Evolutionary conservation across 805 yeast species (phyloP), one percentile per base, ranked within the genome.

Genomic region (Nakazawaea holstii): DNA sequence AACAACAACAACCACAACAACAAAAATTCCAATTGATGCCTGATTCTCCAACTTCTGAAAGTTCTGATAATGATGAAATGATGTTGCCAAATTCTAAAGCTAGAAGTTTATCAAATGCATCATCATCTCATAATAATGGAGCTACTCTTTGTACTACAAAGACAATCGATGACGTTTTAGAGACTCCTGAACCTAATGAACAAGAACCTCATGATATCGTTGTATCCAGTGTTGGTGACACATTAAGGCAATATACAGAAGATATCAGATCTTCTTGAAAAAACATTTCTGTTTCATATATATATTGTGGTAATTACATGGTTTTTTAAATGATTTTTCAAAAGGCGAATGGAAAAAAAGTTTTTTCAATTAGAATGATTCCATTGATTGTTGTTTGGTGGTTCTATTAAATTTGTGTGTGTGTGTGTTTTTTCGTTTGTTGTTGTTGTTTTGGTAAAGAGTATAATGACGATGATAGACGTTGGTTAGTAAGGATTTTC

Each of bases 161-260:
- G 17, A 33, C 13, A 11, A 46, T 46, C 14, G 49, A 46, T 28
- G 49, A 46, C 31, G 45, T 46, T 10, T 40, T 46, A 32, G 49
- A 39, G 6, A n/a, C 39, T 5, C 40, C 29, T 2, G 40, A n/a
- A 13, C 43, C 33, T 30, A 11, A 30, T 11, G 41, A 38, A 14
- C 30, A n/a, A 24, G 14, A 26, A 14, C 31, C 41, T 5, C 41
- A 38, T 36, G 45, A 46, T 26, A 40, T 60, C 41, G 72, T 66
- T 20, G 59, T 62, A 7, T 55, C 56, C 28, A 59, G 62, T n/a
- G 59, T 64, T 39, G 68, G 69, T 29, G 70, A 61, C 14, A 55
- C 61, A 7, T 42, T 64, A 42, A 59, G 65, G 55, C 63, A 56
- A 46, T 58, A 62, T 33, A 57, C 54, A 13, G 61, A 64, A 20